Evolutionary conservation across 108 stramenopile species (phyloP).

Genomic region (Cyclotella sp.): DNA sequence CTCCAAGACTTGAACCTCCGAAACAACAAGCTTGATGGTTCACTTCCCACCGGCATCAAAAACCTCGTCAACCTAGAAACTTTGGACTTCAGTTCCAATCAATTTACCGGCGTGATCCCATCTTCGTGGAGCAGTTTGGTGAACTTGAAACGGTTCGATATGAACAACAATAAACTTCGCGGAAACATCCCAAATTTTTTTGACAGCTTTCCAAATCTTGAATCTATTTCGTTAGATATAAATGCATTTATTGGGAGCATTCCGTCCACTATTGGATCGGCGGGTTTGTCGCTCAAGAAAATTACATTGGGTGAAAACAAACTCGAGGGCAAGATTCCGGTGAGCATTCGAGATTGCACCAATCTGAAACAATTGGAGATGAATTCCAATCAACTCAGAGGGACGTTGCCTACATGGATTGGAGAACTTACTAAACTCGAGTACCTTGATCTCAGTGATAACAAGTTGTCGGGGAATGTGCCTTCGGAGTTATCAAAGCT

Average conservation of each 20-base stretch:
- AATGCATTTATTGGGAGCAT: conserved; percentile 12
- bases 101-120: conserved; percentile 32
- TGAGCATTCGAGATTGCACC: conserved; percentile 14
- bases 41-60: conserved; percentile 23
- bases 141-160: conserved; percentile 20
- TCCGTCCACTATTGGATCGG: conserved; percentile 4
- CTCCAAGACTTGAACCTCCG: conserved; percentile 27
- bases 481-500: conserved; percentile 23
- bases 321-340: conserved; percentile 29
- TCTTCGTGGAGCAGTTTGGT: conserved; percentile 34
- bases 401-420: conserved; percentile 18
- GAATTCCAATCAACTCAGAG: conserved; percentile 22
- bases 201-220: conserved; percentile 25
- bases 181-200: conserved; percentile 27
- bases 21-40: conserved; percentile 12
- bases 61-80: conserved; percentile 26
- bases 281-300: conserved; percentile 13
- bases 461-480: conserved; percentile 16
- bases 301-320: conserved; percentile 23
- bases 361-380: conserved; percentile 17
- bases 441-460: conserved; percentile 32
- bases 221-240: conserved; percentile 11
- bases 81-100: conserved; percentile 32
- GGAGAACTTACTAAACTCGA: conserved; percentile 22
- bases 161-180: conserved; percentile 19